Evolutionary conservation across 2,329 filamentous ascomycete species (phyloP).

Genomic region (Geosmithia morbida): DNA sequence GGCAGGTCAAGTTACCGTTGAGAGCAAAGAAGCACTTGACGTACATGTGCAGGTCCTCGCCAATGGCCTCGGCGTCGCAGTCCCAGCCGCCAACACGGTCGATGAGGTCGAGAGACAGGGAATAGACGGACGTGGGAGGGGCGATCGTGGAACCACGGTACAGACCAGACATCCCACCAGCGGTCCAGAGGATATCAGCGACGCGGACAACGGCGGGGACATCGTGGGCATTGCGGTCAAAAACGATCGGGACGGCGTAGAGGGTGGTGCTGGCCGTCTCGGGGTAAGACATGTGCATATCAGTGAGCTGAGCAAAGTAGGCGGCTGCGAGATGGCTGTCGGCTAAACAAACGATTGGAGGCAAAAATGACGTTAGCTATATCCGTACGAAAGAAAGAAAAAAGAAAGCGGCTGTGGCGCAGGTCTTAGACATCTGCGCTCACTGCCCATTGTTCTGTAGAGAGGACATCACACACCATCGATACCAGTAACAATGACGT

Average conservation of each 20-base stretch:
- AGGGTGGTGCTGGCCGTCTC: slow-evolving; percentile 47
- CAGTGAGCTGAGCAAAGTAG: slow-evolving; percentile 51
- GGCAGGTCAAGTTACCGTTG: slow-evolving; percentile 51
- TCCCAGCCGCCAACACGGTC: slow-evolving; percentile 63
- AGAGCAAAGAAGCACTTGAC: slow-evolving; percentile 65
- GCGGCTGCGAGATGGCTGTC: slow-evolving; percentile 56
- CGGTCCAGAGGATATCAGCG: slow-evolving; percentile 59
- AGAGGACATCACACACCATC: slow-evolving; percentile 41
- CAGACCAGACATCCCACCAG: slow-evolving; percentile 54
- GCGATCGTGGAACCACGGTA: slow-evolving; percentile 49
- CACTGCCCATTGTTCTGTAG: no score
- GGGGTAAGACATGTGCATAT: slow-evolving; percentile 44
- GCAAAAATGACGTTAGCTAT: neutral
- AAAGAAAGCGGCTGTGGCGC: neutral
- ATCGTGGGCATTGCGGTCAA: slow-evolving; percentile 57
- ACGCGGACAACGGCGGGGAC: slow-evolving; percentile 56
- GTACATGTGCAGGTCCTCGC: slow-evolving; percentile 67
- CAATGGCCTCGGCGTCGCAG: slow-evolving; percentile 54
- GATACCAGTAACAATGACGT: slow-evolving; percentile 57
- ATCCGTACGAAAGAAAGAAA: neutral
- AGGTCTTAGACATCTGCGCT: neutral
- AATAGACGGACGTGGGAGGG: slow-evolving; percentile 63
- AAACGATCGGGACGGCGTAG: slow-evolving; percentile 58
- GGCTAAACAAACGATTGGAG: slow-evolving; percentile 27
- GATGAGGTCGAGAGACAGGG: slow-evolving; percentile 49